Evolutionary conservation across 768 basidiomycete species (phyloP).

Genomic region (Serendipita sp.): DNA sequence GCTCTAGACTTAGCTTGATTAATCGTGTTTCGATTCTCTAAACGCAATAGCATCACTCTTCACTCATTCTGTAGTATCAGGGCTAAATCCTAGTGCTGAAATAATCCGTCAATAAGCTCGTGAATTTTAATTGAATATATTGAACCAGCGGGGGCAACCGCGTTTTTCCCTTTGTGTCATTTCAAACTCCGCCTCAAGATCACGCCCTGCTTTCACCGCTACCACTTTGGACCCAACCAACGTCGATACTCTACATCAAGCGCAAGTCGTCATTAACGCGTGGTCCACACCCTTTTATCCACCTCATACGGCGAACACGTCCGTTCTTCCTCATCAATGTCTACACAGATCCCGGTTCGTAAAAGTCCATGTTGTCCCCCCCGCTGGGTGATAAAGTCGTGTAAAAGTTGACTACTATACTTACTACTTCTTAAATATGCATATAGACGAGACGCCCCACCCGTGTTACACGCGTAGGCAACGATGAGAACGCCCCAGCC

Average conservation of each 20-base stretch:
- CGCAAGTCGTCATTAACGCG: not conserved
- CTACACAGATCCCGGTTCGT: not conserved
- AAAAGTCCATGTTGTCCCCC: conserved; percentile 6
- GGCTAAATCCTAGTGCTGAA: too few relatives aligned
- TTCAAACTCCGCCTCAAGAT: not conserved
- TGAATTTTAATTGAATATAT: too few relatives aligned
- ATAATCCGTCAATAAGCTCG: too few relatives aligned
- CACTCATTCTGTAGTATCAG: too few relatives aligned
- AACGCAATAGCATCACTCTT: too few relatives aligned
- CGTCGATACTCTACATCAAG: not conserved
- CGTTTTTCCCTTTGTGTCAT: not conserved
- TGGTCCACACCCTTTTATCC: not conserved
- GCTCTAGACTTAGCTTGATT: not conserved
- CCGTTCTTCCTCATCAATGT: not conserved
- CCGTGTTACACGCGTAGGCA: not conserved
- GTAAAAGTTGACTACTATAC: not conserved
- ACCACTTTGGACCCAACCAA: not conserved
- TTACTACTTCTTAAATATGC: not conserved
- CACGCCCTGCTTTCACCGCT: not conserved
- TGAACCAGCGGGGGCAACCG: too few relatives aligned
- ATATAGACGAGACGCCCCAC: not conserved
- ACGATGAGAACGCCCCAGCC: conserved; percentile 1
- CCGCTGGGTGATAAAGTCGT: not conserved
- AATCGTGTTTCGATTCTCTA: too few relatives aligned
- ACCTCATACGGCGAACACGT: not conserved